Percentiles rank a stretch among this genome's conserved stretches.
Conservation (phyloP, 164 flowering plant genomes). For the Paratinospora sagittata region DNA sequence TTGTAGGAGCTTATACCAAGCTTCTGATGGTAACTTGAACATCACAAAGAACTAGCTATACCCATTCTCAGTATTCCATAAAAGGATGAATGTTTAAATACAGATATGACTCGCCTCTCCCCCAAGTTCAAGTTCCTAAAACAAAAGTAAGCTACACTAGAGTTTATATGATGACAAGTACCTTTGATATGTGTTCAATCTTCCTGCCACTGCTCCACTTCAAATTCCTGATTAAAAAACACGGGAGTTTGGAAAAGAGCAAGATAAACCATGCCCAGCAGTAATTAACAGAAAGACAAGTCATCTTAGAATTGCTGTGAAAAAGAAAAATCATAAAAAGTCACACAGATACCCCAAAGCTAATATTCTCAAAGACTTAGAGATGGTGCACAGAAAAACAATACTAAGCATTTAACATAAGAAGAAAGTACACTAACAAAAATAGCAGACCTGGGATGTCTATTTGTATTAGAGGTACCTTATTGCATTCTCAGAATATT, state of each 20-base stretch:
- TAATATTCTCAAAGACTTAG: neutral
- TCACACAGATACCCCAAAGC: neutral
- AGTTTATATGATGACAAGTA: too few relatives aligned
- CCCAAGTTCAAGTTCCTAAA: too few relatives aligned
- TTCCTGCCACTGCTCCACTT: neutral
- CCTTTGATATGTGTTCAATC: neutral
- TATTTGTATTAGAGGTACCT: neutral
- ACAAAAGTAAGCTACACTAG: too few relatives aligned
- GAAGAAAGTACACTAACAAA: neutral
- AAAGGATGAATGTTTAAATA: too few relatives aligned
- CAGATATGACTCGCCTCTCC: too few relatives aligned
- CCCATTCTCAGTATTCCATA: neutral
- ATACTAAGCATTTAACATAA: neutral
- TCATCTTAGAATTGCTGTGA: neutral
- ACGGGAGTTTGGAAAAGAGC: neutral
- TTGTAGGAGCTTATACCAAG: neutral
- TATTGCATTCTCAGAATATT: neutral
- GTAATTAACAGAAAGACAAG: neutral
- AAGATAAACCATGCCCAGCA: neutral
- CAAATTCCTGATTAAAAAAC: neutral
- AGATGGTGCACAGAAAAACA: neutral
- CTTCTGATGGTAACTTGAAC: neutral
- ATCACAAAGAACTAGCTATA: neutral
- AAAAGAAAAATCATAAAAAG: neutral
- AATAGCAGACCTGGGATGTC: neutral